Evolutionary conservation across 805 yeast species (phyloP).

Genomic region (Isabelozyma heimii): DNA sequence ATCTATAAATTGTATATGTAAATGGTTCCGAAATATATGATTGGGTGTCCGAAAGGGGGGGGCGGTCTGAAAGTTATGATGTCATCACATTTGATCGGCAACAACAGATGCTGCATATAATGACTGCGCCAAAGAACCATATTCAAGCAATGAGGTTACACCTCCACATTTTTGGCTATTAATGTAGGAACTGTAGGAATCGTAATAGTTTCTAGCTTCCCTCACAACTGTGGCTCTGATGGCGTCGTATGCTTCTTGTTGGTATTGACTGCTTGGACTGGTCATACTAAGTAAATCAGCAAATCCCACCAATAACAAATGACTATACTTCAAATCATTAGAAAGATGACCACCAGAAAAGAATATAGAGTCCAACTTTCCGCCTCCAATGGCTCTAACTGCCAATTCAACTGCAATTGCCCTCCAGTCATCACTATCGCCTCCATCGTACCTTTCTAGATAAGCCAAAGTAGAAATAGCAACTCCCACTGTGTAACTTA

Average conservation of each 20-base stretch:
- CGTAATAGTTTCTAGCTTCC: slow-evolving; percentile 17
- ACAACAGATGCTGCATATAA: slow-evolving; percentile 14
- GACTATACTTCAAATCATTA: slow-evolving; percentile 11
- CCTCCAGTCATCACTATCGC: slow-evolving; percentile 3
- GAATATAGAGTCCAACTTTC: slow-evolving; percentile 13
- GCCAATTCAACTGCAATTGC: slow-evolving; percentile 9
- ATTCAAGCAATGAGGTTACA: slow-evolving; percentile 12
- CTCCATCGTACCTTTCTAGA: slow-evolving; percentile 2
- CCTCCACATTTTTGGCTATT: neutral
- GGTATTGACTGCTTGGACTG: slow-evolving; percentile 8
- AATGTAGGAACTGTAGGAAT: slow-evolving; percentile 5
- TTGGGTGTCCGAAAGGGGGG: too few relatives aligned
- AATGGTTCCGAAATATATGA: neutral
- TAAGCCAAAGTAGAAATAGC: slow-evolving; percentile 9
- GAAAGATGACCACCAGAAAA: slow-evolving; percentile 16
- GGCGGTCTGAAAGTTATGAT: neutral
- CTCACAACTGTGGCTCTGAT: slow-evolving; percentile 14
- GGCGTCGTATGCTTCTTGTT: slow-evolving; percentile 13
- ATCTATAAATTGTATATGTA: neutral
- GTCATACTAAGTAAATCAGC: slow-evolving; percentile 14
- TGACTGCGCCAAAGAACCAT: slow-evolving; percentile 19
- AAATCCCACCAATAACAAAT: slow-evolving; percentile 14
- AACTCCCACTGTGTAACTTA: slow-evolving; percentile 14
- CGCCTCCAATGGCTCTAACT: slow-evolving; percentile 11
- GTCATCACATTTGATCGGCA: slow-evolving; percentile 9